These are phyloP conservation scores for Prosopis cineraria DNA, from an alignment of 306 rosid species.

Conservation along the genomic window DNA sequence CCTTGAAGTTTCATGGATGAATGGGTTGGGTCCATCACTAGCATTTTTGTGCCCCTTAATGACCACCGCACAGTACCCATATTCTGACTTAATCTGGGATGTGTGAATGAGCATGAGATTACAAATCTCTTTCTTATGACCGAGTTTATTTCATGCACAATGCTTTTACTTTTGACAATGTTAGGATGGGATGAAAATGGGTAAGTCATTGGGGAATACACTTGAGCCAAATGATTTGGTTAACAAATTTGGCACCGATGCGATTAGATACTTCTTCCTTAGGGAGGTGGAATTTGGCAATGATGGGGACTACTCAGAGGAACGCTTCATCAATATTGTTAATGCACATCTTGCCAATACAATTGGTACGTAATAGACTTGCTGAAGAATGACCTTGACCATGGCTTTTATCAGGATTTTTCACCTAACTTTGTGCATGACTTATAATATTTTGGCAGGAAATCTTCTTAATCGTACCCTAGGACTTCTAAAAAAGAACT, in stretches of 20 bases:
- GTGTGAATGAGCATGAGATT: conserved; percentile 26
- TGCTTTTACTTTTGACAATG: conserved; percentile 65
- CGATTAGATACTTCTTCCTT: conserved; percentile 93
- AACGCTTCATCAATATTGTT: conserved; percentile 84
- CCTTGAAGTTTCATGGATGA: no score
- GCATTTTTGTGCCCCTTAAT: not conserved
- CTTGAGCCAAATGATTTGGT: conserved; percentile 95
- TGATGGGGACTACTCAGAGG: conserved; percentile 97
- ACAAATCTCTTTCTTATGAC: conserved; percentile 44
- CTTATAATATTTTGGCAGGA: conserved; percentile 55
- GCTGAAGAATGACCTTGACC: not conserved
- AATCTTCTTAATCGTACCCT: conserved; percentile 94
- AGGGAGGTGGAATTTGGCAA: conserved; percentile 92
- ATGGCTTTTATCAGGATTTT: conserved; percentile 5
- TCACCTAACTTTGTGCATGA: conserved; percentile 18
- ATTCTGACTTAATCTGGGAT: conserved; percentile 19
- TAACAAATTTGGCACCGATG: conserved; percentile 79
- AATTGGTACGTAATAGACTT: conserved; percentile 59
- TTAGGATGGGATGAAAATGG: conserved; percentile 99
- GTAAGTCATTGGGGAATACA: conserved; percentile 94
- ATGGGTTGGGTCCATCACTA: not conserved
- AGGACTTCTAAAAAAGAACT: conserved; percentile 86
- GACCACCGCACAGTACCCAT: not conserved
- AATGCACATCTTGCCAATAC: conserved; percentile 99
- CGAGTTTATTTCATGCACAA: conserved; percentile 72